These are phyloP conservation scores for Botrytis fragariae DNA, from an alignment of 2,329 filamentous ascomycete species.

Conservation along the genomic window DNA sequence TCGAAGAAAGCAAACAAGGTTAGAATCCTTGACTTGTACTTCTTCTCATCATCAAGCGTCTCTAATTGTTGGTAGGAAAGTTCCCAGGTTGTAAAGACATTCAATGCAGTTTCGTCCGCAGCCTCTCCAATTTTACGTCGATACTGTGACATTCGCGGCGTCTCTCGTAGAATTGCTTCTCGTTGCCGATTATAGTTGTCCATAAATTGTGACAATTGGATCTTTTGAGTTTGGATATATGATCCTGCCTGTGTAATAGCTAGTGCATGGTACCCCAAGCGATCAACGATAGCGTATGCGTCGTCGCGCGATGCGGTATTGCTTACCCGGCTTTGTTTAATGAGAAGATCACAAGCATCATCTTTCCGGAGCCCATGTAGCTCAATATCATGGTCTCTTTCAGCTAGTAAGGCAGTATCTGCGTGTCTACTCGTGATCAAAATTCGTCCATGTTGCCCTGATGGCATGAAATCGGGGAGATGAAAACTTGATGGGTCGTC, in stretches of 20 bases:
- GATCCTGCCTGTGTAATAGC: constrained; percentile 36
- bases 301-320: neutral
- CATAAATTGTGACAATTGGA: constrained; percentile 28
- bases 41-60: neutral
- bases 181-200: constrained; percentile 24
- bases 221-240: constrained; percentile 29
- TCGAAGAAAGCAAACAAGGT: constrained; percentile 33
- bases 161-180: constrained; percentile 25
- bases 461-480: constrained; percentile 24
- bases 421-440: constrained; percentile 28
- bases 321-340: constrained; percentile 3
- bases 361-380: constrained; percentile 21
- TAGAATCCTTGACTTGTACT: constrained; percentile 23
- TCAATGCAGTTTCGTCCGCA: constrained; percentile 25
- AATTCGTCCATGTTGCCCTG: constrained; percentile 20
- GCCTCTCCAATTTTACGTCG: constrained; percentile 16
- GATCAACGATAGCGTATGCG: constrained; percentile 23
- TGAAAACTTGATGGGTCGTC: constrained; percentile 27
- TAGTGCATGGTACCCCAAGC: constrained; percentile 32
- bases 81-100: constrained; percentile 35
- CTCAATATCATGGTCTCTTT: constrained; percentile 14
- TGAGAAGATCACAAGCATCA: constrained; percentile 26
- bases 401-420: constrained; percentile 6
- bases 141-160: constrained; percentile 28
- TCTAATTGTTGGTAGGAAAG: constrained; percentile 29